A percentile compares a stretch with the other conserved stretches of the same genome.
These are phyloP conservation scores for Boehmeria nivea DNA, from an alignment of 306 rosid genomes.

Conservation along the genomic window DNA sequence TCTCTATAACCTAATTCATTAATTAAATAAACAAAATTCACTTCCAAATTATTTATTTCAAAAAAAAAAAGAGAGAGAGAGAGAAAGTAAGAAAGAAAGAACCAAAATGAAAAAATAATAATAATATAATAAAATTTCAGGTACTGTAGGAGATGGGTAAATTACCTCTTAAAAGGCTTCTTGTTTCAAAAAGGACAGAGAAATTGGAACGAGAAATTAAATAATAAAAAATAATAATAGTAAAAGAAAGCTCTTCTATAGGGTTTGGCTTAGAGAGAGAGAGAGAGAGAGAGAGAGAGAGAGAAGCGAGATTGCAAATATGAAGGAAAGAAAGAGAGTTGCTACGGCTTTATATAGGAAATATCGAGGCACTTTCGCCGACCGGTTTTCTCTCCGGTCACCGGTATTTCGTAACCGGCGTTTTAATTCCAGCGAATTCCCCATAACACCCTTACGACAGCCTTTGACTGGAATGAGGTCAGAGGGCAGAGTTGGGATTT, in stretches of 20 bases:
- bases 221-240: background rate
- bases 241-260: background rate
- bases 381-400: constrained; percentile 35
- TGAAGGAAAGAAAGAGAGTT: constrained; percentile 45
- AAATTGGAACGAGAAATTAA: background rate
- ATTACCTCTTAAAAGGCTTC: constrained; percentile 41
- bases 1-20: background rate
- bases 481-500: constrained; percentile 10
- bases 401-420: no score
- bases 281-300: constrained; percentile 19
- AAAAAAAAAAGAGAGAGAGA: background rate
- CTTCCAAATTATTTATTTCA: constrained; percentile 17
- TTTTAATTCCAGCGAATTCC: no score
- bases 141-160: constrained; percentile 26
- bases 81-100: no score
- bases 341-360: constrained; percentile 81
- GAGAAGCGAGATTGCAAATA: constrained; percentile 25
- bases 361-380: constrained; percentile 50
- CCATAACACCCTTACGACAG: no score
- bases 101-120: no score
- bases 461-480: background rate
- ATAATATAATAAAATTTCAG: constrained; percentile 5
- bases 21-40: background rate
- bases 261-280: background rate
- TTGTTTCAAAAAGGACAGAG: constrained; percentile 8